These are phyloP conservation scores for Tricharina praecox DNA, from an alignment of 495 filamentous ascomycete species.

Conservation along the genomic window DNA sequence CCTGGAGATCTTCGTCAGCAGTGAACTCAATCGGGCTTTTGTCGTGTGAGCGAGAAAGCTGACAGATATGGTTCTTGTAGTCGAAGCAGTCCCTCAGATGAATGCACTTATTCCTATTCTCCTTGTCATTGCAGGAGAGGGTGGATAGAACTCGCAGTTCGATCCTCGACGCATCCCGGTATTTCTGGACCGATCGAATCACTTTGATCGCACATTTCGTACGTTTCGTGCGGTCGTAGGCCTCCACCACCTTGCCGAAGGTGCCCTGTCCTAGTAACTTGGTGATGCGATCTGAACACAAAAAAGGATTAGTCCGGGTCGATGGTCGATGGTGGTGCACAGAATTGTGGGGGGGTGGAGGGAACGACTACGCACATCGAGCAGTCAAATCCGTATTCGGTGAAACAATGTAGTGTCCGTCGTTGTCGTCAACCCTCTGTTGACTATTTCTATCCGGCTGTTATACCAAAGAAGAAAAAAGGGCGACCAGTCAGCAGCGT, in stretches of 20 bases:
- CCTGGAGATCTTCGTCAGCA: constrained; percentile 10
- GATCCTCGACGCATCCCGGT: constrained; percentile 90
- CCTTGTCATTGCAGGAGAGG: constrained; percentile 69
- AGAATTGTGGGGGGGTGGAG: not conserved
- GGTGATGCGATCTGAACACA: constrained; percentile 7
- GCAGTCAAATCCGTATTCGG: constrained; percentile 69
- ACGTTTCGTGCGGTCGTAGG: constrained; percentile 55
- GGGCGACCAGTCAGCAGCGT: constrained; percentile 2
- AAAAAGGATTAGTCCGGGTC: too few species aligned
- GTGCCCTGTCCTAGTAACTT: constrained; percentile 81
- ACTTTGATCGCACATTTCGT: constrained; percentile 88
- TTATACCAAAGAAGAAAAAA: too few species aligned
- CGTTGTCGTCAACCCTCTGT: constrained; percentile 71
- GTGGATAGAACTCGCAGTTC: constrained; percentile 86
- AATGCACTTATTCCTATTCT: constrained; percentile 92
- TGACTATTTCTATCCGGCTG: constrained; percentile 12
- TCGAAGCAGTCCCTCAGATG: constrained; percentile 96
- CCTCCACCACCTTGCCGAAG: constrained; percentile 95
- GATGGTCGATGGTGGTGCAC: too few species aligned
- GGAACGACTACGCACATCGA: constrained; percentile 50
- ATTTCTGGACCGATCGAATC: constrained; percentile 94
- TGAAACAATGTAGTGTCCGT: constrained; percentile 86
- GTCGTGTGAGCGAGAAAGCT: too few species aligned
- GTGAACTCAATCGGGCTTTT: not conserved
- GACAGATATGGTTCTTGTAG: constrained; percentile 87